Base-by-base conservation (phyloP, 2,329 filamentous ascomycete genomes). In the Aspergillus oerlinghausenensis region DNA sequence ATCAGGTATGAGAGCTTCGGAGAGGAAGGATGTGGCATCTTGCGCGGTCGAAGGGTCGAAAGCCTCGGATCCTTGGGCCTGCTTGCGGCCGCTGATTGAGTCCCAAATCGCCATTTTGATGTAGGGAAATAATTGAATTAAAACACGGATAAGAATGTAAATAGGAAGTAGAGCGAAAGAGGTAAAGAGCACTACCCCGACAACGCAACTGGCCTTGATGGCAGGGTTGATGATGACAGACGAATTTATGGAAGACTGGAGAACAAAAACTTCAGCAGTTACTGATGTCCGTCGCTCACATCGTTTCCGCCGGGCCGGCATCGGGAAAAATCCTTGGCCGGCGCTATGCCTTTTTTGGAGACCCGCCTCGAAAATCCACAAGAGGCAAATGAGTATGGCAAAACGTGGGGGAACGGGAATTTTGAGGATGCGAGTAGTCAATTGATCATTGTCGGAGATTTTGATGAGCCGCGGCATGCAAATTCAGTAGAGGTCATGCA, bases 1-100 rank as follows among this genome's bases (percentile, higher is more conserved):
- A 76, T 99, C 94, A 74, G 92, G 85, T 67, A 94, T 88, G 55
- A 87, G 77, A 57, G 88, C 86, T 67, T 81, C 84, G 69, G 85
- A 87, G 58, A 97, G 85, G 77, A 99, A 97, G 55, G 90, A 88
- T 69, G 90, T 88, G 67, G 94, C 89, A 76, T 93, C 92, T 75
- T 89, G 87, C 54, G 86, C 85, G 67, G 86, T 82, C 65, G 84
- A 81, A 45, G 90, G 85, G 74, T 92, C 87, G 76, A 90, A 92
- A 63, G 81, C 74, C 54, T 80, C 75, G 56, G 84, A 76, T 58
- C 78, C 76, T 73, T 83, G 82, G 66, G 78, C 76, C 68, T 72
- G 77, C 72, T 85, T 86, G 68, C 81, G 81, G 60, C 84, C 84
- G 42, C 82, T 82, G 67, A 88, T 76, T 19, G 80, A 78, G 69